phyloP scores from a whole-genome alignment of 345 rosid genomes.

The Aurinia saxatilis region DNA sequence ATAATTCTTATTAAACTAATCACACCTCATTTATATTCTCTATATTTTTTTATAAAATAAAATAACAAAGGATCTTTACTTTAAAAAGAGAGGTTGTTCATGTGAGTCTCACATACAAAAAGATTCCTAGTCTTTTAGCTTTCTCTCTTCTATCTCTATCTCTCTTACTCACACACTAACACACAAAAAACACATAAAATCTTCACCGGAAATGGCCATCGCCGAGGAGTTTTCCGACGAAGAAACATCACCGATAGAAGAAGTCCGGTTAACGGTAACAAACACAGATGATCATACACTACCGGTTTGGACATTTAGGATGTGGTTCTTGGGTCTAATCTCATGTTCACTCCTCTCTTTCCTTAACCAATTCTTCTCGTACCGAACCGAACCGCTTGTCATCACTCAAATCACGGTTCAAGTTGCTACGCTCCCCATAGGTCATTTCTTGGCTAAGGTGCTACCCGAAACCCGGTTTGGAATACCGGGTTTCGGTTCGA shows the following conservation, averaged over 20 bases:
- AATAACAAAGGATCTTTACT: background rate
- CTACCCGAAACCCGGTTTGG: conserved; percentile 54
- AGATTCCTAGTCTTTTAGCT: background rate
- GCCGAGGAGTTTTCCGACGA: conserved; percentile 29
- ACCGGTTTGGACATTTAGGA: conserved; percentile 86
- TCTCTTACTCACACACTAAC: background rate
- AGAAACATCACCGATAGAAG: conserved; percentile 64
- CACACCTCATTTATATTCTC: background rate
- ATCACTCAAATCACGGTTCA: conserved; percentile 78
- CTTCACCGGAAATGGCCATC: conserved; percentile 17
- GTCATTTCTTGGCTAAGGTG: conserved; percentile 56
- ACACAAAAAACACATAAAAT: too few species aligned
- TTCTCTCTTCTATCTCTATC: background rate
- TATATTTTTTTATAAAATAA: background rate
- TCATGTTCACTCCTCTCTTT: conserved; percentile 71
- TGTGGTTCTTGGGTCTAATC: conserved; percentile 71
- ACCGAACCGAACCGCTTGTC: conserved; percentile 74
- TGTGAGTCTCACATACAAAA: conserved; percentile 12
- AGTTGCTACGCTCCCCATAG: conserved; percentile 71
- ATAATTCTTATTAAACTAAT: background rate
- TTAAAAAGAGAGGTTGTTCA: background rate
- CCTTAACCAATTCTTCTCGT: conserved; percentile 76
- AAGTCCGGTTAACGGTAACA: conserved; percentile 71
- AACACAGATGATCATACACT: conserved; percentile 70
- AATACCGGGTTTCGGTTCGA: conserved; percentile 51